Evolutionary conservation across 257 asterid genomes (phyloP), one percentile per base, ranked within the genome.

Genomic region (Asclepias syriaca): DNA sequence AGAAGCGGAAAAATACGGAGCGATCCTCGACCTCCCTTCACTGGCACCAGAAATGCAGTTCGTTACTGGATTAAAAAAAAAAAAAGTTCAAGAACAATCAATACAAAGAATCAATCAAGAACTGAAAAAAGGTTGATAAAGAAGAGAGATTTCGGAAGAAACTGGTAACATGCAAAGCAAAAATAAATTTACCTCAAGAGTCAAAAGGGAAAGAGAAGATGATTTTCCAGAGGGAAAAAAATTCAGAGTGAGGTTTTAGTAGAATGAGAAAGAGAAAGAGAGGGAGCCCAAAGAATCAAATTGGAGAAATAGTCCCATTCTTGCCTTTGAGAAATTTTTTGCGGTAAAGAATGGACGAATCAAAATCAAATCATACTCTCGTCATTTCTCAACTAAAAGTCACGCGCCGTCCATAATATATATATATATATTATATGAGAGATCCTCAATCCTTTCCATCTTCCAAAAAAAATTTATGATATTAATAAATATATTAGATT

Each of bases 231-330:
- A 14, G 21, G 43, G 27, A 24, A 59, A 19, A 24, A 16, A 51
- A 59, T 59, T 59, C n/a, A 15, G 24, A 2, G 5, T 12, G 67
- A 37, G 27, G 49, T 8, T 37, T 64, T 64, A 0, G 4, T 24
- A 37, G 29, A 64, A 49, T 27, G 27, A 64, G 50, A 64, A 64
- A 64, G 68, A 64, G 50, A 64, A 64, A 64, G 68, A 64, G 50
- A 64, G 68, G 68, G 68, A 64, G 68, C 68, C 37, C 49, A 64
- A 64, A 64, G 68, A 64, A 64, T 64, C 68, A 64, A 64, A 64
- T 1, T 21, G 21, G 27, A 37, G 50, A 64, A 37, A 64, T 6
- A 64, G 49, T 29, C 19, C 43, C 68, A 9, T 15, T 60, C 40
- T 16, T 60, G 66, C 66, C 16, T 64, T 37, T 8, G 68, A 64